Conservation (phyloP, 2,329 filamentous ascomycete genomes). For the Ampelomyces quisqualis region DNA sequence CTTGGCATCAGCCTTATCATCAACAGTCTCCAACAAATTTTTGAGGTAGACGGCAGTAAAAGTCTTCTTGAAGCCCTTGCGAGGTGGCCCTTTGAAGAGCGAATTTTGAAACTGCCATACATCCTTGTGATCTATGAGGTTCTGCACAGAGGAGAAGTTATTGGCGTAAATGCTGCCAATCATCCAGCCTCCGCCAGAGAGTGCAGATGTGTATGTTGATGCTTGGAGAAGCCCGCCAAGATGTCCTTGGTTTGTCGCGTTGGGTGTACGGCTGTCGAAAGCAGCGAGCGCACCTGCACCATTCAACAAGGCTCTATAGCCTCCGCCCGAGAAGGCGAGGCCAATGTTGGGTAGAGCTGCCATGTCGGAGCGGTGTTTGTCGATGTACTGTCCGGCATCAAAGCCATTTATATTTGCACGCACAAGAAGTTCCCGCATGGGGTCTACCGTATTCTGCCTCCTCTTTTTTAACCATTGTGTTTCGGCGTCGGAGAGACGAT, state of each 20-base stretch:
- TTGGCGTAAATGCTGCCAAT: conserved; percentile 76
- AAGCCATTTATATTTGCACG: conserved; percentile 75
- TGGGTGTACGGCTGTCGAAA: conserved; percentile 71
- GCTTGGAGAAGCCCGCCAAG: conserved; percentile 80
- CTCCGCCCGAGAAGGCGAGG: conserved; percentile 78
- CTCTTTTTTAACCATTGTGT: conserved; percentile 70
- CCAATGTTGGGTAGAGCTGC: conserved; percentile 67
- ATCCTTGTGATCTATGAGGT: conserved; percentile 53
- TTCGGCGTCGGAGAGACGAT: conserved; percentile 66
- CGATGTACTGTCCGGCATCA: conserved; percentile 72
- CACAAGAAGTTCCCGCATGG: conserved; percentile 72
- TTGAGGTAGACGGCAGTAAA: conserved; percentile 63
- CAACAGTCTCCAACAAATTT: conserved; percentile 59
- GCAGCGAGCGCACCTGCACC: conserved; percentile 78
- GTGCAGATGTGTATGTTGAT: conserved; percentile 74
- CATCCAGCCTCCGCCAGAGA: conserved; percentile 83
- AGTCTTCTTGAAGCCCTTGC: conserved; percentile 54
- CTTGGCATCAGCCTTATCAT: conserved; percentile 62
- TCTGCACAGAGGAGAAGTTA: conserved; percentile 72
- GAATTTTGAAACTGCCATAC: conserved; percentile 66
- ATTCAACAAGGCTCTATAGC: conserved; percentile 82
- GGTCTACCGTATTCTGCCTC: conserved; percentile 69
- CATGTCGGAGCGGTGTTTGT: conserved; percentile 56
- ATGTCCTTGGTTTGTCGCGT: conserved; percentile 63
- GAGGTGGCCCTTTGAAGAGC: conserved; percentile 61